A percentile compares a stretch with the other conserved stretches of the same genome.
Conservation (phyloP, 2,329 filamentous ascomycete species). For the Fusarium euwallaceae region DNA sequence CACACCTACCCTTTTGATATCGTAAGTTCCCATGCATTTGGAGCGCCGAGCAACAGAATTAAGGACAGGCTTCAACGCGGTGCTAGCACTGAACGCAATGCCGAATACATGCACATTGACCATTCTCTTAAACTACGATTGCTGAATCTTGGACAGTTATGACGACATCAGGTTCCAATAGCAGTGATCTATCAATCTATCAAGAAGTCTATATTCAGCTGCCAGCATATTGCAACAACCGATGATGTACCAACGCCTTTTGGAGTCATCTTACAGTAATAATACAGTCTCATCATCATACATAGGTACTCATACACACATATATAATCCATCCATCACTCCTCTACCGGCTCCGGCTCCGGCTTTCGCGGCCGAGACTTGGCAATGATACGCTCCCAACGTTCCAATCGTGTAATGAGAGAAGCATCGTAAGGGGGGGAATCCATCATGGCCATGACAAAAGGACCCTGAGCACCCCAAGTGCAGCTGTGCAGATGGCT, state of each 20-base stretch:
- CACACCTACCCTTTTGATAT: too few relatives aligned
- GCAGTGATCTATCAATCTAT: not conserved
- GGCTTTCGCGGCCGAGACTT: slow-evolving; percentile 9
- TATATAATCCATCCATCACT: not conserved
- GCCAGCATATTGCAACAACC: not conserved
- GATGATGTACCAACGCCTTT: not conserved
- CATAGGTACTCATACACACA: not conserved
- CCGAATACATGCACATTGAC: too few relatives aligned
- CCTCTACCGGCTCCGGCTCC: not conserved
- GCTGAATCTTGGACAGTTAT: not conserved
- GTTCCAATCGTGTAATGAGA: slow-evolving; percentile 42
- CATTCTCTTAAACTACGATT: not conserved
- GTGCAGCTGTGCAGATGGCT: slow-evolving; percentile 52
- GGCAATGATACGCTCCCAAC: slow-evolving; percentile 9
- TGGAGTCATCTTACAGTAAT: slow-evolving; percentile 2
- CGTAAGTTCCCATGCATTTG: too few relatives aligned
- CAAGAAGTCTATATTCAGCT: not conserved
- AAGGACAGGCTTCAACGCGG: too few relatives aligned
- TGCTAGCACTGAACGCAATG: too few relatives aligned
- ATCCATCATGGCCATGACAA: slow-evolving; percentile 57
- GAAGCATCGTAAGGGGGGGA: slow-evolving; percentile 51
- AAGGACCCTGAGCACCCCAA: slow-evolving; percentile 54
- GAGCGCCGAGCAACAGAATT: too few relatives aligned
- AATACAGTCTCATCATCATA: not conserved
- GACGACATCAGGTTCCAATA: not conserved